phyloP scores from a whole-genome alignment of 306 rosid genomes.

The Psophocarpus tetragonolobus region DNA sequence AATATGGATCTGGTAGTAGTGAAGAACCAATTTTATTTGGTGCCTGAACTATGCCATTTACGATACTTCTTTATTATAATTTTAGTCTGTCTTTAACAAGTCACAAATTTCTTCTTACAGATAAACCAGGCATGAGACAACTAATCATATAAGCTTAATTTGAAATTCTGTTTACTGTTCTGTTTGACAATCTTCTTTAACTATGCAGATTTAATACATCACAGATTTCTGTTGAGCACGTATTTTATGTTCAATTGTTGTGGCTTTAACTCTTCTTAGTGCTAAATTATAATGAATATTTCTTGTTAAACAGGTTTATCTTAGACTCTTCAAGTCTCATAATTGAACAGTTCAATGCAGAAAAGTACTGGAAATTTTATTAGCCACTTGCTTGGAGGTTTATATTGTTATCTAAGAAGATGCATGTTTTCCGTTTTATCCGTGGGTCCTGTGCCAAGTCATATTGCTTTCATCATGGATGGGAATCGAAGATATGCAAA shows the following conservation, averaged over 20 bases:
- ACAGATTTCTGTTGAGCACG: not conserved
- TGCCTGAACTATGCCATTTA: not conserved
- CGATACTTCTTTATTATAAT: not conserved
- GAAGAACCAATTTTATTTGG: not conserved
- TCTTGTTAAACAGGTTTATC: conserved; percentile 30
- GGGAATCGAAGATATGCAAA: conserved; percentile 85
- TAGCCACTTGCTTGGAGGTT: conserved; percentile 35
- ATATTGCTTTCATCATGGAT: conserved; percentile 90
- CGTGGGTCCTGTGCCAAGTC: conserved; percentile 70
- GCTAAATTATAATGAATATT: conserved; percentile 9
- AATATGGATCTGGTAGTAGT: not conserved
- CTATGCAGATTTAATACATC: not conserved
- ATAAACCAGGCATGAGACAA: not conserved
- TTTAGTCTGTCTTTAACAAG: not conserved
- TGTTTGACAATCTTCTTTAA: not conserved
- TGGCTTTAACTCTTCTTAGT: conserved; percentile 11
- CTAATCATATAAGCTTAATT: not conserved
- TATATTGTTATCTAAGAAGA: conserved; percentile 51
- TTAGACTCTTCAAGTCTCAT: not conserved
- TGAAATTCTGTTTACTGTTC: not conserved
- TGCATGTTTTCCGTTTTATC: conserved; percentile 55
- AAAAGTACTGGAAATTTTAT: conserved; percentile 25
- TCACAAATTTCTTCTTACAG: not conserved
- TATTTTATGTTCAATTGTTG: not conserved
- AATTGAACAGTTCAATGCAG: conserved; percentile 45